Base-by-base conservation (phyloP, 2,329 filamentous ascomycete species). In the Acrodontium crateriforme region DNA sequence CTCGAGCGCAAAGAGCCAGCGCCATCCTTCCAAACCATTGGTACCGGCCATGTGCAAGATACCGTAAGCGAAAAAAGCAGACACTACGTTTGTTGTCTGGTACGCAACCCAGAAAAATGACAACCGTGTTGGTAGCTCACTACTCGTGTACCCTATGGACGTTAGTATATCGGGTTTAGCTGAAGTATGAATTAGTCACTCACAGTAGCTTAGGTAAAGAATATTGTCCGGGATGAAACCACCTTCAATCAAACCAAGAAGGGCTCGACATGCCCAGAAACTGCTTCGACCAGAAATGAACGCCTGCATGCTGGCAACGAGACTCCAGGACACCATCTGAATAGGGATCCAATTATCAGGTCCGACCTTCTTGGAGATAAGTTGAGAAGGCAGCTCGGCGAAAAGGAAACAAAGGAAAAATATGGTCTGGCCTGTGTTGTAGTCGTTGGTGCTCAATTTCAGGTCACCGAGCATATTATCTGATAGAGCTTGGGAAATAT, bases 331-430 rank as follows among this genome's bases (percentile, higher is more conserved):
- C 2, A 63, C 42, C 54, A 48, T 49, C 20, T 48, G 46, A 9
- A 46, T 39, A 3, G 46, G 40, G 3, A 63, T 55, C 48, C 58
- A 61, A 7, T 54, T 53, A 26, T 59, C 53, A 3, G 59, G 57
- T 0, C 59, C 59, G 8, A 58, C 40, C 26, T 55, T 54, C 36
- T 63, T 64, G 26, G 53, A 58, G 9, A 63, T 51, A 5, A 63
- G 48, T 30, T 63, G 58, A 11, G 49, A 51, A 1, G 53, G 53
- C 12, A 55, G 27, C 27, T 55, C 53, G 4, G 53, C 52, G 25
- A 49, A 41, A 9, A 92, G 81, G 58, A 92, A 92, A 54, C 81
- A 83, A 14, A 71, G 66, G 54, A 80, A 87, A 61, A 91, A 91
- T 7, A 79, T 59, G 0, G 55, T 58, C 27, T 59, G 32, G n/a